Percentiles rank a stretch among this genome's conserved stretches.
Conservation (phyloP, 139 green algal genomes). For the Limnomonas spitsbergensis region DNA sequence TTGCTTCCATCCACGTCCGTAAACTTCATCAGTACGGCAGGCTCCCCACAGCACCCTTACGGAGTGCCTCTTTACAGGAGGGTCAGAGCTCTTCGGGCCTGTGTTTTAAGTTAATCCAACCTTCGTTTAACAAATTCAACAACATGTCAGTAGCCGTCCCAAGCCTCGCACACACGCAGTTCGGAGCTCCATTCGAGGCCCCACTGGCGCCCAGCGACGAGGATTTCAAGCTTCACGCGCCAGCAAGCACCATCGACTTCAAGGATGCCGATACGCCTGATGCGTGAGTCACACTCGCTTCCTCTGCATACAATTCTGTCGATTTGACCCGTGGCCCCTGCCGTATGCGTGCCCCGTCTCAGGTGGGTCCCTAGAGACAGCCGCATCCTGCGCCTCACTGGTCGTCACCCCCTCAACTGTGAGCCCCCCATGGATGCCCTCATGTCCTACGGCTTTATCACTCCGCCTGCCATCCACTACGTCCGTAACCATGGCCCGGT, state of each 20-base stretch:
- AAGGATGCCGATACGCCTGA: conserved; percentile 73
- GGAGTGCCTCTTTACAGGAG: background rate
- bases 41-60: background rate
- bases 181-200: conserved; percentile 38
- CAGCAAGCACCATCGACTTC: conserved; percentile 47
- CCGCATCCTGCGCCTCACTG: conserved; percentile 86
- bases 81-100: background rate
- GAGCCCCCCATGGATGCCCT: conserved; percentile 83
- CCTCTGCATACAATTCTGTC: background rate
- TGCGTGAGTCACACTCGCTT: conserved; percentile 2
- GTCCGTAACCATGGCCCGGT: conserved; percentile 33
- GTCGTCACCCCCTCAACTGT: conserved; percentile 93
- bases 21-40: background rate
- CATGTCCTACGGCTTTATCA: conserved; percentile 77
- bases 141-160: background rate
- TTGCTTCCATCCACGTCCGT: background rate
- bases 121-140: background rate
- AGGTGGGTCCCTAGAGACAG: conserved; percentile 81
- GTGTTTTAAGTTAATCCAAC: background rate
- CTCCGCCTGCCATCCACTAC: conserved; percentile 54
- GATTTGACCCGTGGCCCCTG: background rate
- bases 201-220: conserved; percentile 15
- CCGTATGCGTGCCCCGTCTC: background rate
- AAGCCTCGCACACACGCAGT: conserved; percentile 11
- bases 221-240: conserved; percentile 30